Conservation (phyloP, 768 basidiomycete genomes). For the Phaeotremella skinneri region DNA sequence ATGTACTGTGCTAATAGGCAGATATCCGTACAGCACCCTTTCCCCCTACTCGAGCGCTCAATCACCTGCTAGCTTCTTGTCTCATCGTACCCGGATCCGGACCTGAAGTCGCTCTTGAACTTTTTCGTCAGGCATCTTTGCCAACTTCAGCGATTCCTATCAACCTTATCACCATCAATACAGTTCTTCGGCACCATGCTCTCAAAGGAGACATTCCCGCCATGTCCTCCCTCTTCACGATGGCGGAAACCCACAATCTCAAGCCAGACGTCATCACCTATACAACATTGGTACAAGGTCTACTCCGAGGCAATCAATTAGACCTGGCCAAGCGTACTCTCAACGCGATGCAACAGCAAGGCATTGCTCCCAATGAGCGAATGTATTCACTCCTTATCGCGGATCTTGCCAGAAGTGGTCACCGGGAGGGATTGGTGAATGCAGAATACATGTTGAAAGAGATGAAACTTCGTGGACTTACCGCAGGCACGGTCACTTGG, state of each 20-base stretch:
- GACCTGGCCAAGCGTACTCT: conserved; percentile 68
- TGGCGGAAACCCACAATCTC: conserved; percentile 60
- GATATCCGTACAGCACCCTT: conserved; percentile 9
- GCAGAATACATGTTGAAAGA: conserved; percentile 68
- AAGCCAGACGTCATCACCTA: conserved; percentile 79
- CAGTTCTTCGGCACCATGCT: conserved; percentile 67
- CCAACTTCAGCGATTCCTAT: conserved; percentile 60
- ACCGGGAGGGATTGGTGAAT: conserved; percentile 58
- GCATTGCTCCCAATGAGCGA: conserved; percentile 69
- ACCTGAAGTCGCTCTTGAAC: conserved; percentile 50
- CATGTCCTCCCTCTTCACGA: conserved; percentile 61
- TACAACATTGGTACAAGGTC: conserved; percentile 75
- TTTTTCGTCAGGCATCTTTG: conserved; percentile 54
- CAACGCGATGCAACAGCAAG: conserved; percentile 71
- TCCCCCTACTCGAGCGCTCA: conserved; percentile 56
- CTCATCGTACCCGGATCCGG: conserved; percentile 52
- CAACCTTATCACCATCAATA: conserved; percentile 77
- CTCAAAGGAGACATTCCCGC: conserved; percentile 63
- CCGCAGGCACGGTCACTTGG: conserved; percentile 78
- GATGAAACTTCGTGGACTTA: conserved; percentile 60
- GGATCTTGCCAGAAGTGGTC: conserved; percentile 63
- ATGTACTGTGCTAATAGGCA: neutral
- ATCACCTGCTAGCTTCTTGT: conserved; percentile 70
- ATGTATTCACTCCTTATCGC: conserved; percentile 79
- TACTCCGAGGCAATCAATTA: conserved; percentile 65